A percentile compares a stretch with the other conserved stretches of the same genome.
phyloP scores from a whole-genome alignment of 306 rosid genomes.

The Leucaena leucocephala region DNA sequence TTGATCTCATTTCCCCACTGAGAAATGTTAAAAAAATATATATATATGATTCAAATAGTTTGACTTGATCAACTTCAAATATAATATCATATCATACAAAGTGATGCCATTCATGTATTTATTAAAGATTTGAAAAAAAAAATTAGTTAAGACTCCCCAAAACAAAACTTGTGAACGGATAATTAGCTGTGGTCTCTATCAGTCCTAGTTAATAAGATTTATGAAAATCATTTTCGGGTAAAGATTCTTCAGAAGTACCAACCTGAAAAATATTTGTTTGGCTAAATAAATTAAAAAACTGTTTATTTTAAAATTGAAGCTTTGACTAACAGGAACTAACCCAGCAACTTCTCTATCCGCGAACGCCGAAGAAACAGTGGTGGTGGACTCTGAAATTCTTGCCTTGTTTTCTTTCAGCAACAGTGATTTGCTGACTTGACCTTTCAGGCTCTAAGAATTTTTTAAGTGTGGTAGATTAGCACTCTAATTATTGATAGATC shows the following conservation, averaged over 20 bases:
- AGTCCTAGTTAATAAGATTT: not conserved
- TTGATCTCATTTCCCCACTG: not conserved
- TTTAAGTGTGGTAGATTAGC: not conserved
- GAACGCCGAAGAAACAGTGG: not conserved
- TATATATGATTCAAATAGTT: not conserved
- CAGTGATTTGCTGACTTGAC: not conserved
- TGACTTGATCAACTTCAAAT: not conserved
- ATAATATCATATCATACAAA: not conserved
- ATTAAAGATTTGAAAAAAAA: not conserved
- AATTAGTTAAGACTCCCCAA: not conserved
- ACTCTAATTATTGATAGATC: not conserved
- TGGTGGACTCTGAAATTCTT: not conserved
- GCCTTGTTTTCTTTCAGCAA: not conserved
- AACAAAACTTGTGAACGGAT: not conserved
- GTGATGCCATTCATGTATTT: not conserved
- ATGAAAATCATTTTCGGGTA: not conserved
- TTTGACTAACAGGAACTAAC: not conserved
- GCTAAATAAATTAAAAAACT: not conserved
- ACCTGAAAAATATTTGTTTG: not conserved
- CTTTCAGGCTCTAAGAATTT: not conserved
- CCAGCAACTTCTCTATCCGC: not conserved
- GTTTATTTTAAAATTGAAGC: not conserved
- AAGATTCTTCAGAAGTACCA: not conserved
- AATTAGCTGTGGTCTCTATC: not conserved
- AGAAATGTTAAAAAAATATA: not conserved